Evolutionary conservation across 208 protist genomes (phyloP).

Genomic region (Crithidia thermophila): DNA sequence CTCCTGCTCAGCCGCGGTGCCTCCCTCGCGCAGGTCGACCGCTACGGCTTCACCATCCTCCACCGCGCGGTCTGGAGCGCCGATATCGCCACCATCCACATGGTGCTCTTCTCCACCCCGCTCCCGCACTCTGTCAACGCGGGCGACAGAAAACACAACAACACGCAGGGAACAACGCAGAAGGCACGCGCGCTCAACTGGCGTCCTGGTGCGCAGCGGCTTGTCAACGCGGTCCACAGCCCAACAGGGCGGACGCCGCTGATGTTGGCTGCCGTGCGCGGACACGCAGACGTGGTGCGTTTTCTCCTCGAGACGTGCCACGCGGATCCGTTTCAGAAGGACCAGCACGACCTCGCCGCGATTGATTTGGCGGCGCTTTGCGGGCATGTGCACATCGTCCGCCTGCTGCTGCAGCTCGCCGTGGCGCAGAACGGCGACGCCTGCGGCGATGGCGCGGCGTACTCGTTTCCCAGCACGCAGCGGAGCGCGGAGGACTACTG

Average conservation of each 20-base stretch:
- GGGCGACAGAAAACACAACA: too few relatives aligned
- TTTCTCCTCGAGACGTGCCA: constrained; percentile 65
- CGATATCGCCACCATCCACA: constrained; percentile 53
- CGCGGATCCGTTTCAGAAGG: constrained; percentile 45
- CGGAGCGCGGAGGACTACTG: constrained; percentile 69
- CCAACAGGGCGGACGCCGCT: constrained; percentile 73
- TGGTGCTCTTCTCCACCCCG: constrained; percentile 59
- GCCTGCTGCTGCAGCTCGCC: constrained; percentile 30
- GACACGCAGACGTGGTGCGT: constrained; percentile 43
- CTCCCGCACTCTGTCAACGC: too few relatives aligned
- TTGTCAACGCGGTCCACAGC: constrained; percentile 69
- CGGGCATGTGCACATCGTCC: constrained; percentile 61
- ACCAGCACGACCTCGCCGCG: constrained; percentile 58
- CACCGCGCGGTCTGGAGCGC: constrained; percentile 84
- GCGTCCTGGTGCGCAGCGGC: constrained; percentile 51
- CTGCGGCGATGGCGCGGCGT: constrained; percentile 34
- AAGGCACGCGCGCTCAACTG: constrained; percentile 31
- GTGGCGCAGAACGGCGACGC: constrained; percentile 20
- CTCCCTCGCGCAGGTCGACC: constrained; percentile 57
- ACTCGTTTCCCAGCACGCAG: constrained; percentile 45
- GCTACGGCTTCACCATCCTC: constrained; percentile 67
- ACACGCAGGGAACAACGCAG: too few relatives aligned
- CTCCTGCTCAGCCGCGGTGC: constrained; percentile 64
- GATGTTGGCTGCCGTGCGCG: constrained; percentile 80
- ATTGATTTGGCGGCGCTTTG: constrained; percentile 74